Conservation (phyloP, 2,329 filamentous ascomycete species). For the Pyricularia grisea region DNA sequence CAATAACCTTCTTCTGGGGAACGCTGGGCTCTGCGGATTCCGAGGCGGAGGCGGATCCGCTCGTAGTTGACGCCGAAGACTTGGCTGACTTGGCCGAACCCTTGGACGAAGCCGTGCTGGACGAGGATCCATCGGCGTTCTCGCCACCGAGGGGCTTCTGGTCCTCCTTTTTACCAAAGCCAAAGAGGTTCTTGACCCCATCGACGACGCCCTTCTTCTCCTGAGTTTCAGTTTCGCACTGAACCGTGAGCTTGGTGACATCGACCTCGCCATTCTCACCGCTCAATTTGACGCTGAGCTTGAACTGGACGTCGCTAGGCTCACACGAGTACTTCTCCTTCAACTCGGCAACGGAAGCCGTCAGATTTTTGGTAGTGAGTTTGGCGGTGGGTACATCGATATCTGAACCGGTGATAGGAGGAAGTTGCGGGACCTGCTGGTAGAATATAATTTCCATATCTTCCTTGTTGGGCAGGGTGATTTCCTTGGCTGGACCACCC, state of each 20-base stretch:
- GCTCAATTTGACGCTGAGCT: constrained; percentile 65
- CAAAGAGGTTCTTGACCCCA: constrained; percentile 92
- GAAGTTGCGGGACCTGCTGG: constrained; percentile 49
- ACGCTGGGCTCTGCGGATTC: constrained; percentile 41
- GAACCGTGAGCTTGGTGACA: constrained; percentile 64
- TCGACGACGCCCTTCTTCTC: constrained; percentile 80
- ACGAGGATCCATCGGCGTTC: constrained; percentile 24
- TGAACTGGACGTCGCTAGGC: constrained; percentile 68
- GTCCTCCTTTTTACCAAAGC: constrained; percentile 84
- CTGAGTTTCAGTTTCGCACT: constrained; percentile 68
- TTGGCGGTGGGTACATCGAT: constrained; percentile 53
- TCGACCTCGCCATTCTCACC: constrained; percentile 71
- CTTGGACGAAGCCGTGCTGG: constrained; percentile 11
- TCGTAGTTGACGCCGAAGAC: constrained; percentile 10
- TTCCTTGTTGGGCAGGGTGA: constrained; percentile 71
- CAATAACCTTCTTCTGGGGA: constrained; percentile 49
- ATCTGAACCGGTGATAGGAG: constrained; percentile 19
- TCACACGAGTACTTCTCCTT: constrained; percentile 72
- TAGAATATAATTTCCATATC: constrained; percentile 77
- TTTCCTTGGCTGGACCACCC: constrained; percentile 69
- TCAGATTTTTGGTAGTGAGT: constrained; percentile 76
- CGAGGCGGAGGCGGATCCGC: constrained; percentile 36
- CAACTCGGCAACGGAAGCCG: constrained; percentile 67
- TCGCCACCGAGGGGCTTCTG: constrained; percentile 64
- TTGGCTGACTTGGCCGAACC: constrained; percentile 8